A percentile compares a stretch with the other conserved stretches of the same genome.
phyloP scores from a whole-genome alignment of 768 basidiomycete species.

The Leucogyrophana mollusca region DNA sequence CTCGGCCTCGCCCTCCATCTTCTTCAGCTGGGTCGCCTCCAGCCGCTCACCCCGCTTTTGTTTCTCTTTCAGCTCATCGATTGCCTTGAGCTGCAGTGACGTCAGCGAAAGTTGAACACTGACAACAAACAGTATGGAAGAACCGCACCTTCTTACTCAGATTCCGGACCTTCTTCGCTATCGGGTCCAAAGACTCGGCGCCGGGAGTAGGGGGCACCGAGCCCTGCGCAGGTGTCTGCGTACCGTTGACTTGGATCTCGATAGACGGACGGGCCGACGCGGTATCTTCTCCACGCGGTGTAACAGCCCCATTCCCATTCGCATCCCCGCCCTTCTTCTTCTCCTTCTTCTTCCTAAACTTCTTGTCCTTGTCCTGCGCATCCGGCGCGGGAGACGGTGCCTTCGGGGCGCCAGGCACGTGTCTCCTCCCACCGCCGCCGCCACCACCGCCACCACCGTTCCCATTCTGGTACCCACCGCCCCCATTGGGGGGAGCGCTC shows the following conservation, averaged over 20 bases:
- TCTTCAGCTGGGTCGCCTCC: conserved; percentile 94
- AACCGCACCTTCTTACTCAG: conserved; percentile 86
- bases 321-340: conserved; percentile 45
- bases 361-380: conserved; percentile 36
- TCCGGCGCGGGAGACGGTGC: conserved; percentile 46
- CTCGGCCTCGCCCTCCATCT: conserved; percentile 89
- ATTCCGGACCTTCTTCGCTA: conserved; percentile 92
- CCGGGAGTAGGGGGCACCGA: conserved; percentile 55
- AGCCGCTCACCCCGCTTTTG: conserved; percentile 85
- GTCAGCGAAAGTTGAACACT: conserved; percentile 12
- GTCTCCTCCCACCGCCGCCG: conserved; percentile 42
- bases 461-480: conserved; percentile 34
- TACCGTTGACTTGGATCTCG: conserved; percentile 31
- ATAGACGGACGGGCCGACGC: conserved; percentile 31
- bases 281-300: conserved; percentile 21
- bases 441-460: conserved; percentile 31
- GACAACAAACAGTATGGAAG: neutral
- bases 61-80: conserved; percentile 96
- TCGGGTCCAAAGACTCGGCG: conserved; percentile 66
- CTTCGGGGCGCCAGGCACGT: conserved; percentile 75
- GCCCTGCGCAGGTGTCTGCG: neutral
- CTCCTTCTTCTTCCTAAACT: conserved; percentile 49
- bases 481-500: conserved; percentile 31
- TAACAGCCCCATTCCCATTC: conserved; percentile 24
- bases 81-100: conserved; percentile 82